A percentile compares a stretch with the other conserved stretches of the same genome.
Evolutionary conservation across 345 rosid genomes (phyloP).

Genomic region (Populus davidiana): DNA sequence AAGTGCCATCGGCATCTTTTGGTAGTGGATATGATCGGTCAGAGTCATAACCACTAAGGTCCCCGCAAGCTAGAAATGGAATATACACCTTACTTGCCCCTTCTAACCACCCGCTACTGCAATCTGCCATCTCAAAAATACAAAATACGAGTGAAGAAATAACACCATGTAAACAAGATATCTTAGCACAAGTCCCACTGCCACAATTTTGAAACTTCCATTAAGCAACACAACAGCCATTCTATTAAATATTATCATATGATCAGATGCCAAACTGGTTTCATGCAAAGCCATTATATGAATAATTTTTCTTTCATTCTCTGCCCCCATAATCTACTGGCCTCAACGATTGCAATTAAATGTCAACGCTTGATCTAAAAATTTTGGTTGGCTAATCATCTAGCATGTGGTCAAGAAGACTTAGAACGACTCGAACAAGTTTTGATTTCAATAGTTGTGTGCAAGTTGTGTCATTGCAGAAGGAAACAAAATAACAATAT

Average conservation of each 20-base stretch:
- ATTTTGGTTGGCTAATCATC: neutral
- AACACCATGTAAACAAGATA: too few species aligned
- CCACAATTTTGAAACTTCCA: too few species aligned
- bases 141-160: neutral
- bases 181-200: too few species aligned
- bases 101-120: constrained; percentile 90
- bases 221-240: too few species aligned
- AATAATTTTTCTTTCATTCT: neutral
- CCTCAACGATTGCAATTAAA: neutral
- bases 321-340: neutral
- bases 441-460: neutral
- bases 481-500: too few species aligned
- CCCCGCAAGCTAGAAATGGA: constrained; percentile 89
- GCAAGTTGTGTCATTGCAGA: too few species aligned
- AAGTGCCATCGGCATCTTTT: constrained; percentile 63
- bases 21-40: constrained; percentile 92
- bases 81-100: constrained; percentile 90
- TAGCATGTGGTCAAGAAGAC: too few species aligned
- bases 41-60: constrained; percentile 80
- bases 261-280: too few species aligned
- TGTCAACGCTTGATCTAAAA: neutral
- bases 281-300: neutral
- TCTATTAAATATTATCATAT: too few species aligned
- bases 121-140: constrained; percentile 44
- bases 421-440: neutral